Conservation (phyloP, 164 flowering plant species). For the Taxillus chinensis region DNA sequence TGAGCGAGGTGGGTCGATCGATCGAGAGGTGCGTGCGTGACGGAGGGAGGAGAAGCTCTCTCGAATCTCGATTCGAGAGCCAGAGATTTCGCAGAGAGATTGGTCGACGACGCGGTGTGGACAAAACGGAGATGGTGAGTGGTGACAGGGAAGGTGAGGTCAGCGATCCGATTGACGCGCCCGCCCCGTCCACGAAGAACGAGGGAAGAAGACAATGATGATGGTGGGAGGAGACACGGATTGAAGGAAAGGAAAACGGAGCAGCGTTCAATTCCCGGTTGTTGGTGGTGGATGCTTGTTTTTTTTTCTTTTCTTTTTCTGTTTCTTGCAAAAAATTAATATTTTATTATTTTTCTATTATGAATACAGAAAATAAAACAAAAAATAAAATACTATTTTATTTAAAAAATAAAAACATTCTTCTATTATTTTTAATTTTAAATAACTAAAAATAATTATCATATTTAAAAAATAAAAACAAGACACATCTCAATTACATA, state of each 20-base stretch:
- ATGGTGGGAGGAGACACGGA: neutral
- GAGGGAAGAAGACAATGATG: neutral
- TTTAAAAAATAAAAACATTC: too few relatives aligned
- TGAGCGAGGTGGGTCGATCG: neutral
- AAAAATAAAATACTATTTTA: too few relatives aligned
- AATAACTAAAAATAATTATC: too few relatives aligned
- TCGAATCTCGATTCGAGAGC: neutral
- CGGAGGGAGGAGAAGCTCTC: neutral
- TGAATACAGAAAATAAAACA: too few relatives aligned
- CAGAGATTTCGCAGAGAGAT: neutral
- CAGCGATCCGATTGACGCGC: neutral
- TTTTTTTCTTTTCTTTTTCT: too few relatives aligned
- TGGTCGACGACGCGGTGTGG: slow-evolving; percentile 8
- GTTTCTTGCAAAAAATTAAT: too few relatives aligned
- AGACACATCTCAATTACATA: too few relatives aligned
- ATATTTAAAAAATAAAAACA: too few relatives aligned
- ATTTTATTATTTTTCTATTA: too few relatives aligned
- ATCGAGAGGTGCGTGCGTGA: neutral
- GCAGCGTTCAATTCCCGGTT: too few relatives aligned
- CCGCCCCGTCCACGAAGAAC: neutral
- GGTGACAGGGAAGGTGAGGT: neutral
- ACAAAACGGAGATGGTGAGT: neutral
- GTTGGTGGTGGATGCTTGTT: too few relatives aligned
- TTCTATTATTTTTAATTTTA: too few relatives aligned
- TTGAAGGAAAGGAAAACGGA: neutral